Conservation (phyloP, 495 filamentous ascomycete species). For the Parmelia sp. region DNA sequence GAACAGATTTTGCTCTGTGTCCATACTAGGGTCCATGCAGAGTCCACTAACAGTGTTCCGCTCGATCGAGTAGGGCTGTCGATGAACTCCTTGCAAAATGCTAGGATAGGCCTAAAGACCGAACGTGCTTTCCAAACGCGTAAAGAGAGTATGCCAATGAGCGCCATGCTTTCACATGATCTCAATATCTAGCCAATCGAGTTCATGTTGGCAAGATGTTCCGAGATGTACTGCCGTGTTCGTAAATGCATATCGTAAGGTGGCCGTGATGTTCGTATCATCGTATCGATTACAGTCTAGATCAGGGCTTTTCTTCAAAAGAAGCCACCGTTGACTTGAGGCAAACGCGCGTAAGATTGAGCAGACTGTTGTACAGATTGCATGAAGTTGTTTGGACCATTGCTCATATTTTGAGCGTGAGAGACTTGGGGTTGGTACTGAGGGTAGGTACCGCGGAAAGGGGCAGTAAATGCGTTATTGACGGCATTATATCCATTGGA, state of each 20-base stretch:
- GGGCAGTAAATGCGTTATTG: conserved; percentile 17
- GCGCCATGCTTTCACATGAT: conserved; percentile 14
- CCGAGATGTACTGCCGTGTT: conserved; percentile 6
- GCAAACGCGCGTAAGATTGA: conserved; percentile 23
- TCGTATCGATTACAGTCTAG: conserved; percentile 22
- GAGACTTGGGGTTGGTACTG: conserved; percentile 14
- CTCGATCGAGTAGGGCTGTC: conserved; percentile 13
- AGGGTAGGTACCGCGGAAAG: conserved; percentile 17
- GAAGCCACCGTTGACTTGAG: conserved; percentile 27
- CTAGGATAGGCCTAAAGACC: conserved; percentile 1
- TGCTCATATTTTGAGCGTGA: conserved; percentile 24
- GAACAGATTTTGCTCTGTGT: conserved; percentile 5
- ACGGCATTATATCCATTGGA: conserved; percentile 21
- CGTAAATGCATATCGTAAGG: conserved; percentile 15
- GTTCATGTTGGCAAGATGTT: conserved; percentile 5
- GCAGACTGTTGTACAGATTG: conserved; percentile 24
- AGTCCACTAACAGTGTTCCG: conserved; percentile 12
- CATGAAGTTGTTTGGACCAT: conserved; percentile 21
- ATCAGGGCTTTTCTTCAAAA: conserved; percentile 18
- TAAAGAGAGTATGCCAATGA: conserved; percentile 5
- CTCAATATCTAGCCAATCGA: conserved; percentile 10
- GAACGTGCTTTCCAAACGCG: conserved; percentile 1
- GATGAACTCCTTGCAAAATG: conserved; percentile 12
- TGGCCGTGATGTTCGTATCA: conserved; percentile 19
- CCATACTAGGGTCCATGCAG: conserved; percentile 2